Percentiles rank a stretch among this genome's conserved stretches.
Evolutionary conservation across 2,329 filamentous ascomycete species (phyloP).

Genomic region (Bipolaris gigantea): DNA sequence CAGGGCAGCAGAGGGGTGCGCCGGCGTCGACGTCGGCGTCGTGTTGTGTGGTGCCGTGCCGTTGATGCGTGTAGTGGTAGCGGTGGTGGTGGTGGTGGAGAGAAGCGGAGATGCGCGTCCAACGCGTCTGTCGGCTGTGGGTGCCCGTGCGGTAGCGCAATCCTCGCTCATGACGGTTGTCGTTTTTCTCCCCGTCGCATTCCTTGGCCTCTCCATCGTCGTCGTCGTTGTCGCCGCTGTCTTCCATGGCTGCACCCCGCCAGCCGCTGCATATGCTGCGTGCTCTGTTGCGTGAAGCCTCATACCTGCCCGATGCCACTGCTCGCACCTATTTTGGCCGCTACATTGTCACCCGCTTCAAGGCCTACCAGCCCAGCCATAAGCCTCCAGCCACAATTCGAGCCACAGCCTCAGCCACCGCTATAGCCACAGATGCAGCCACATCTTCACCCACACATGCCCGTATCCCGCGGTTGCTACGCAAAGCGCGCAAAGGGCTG

Average conservation of each 20-base stretch:
- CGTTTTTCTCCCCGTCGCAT: no score
- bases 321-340: slow-evolving; percentile 55
- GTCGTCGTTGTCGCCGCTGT: background rate
- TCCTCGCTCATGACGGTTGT: no score
- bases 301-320: slow-evolving; percentile 62
- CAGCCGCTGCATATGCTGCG: slow-evolving; percentile 54
- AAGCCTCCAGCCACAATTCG: slow-evolving; percentile 2
- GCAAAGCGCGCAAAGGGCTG: slow-evolving; percentile 41
- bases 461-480: slow-evolving; percentile 25
- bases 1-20: slow-evolving; percentile 15
- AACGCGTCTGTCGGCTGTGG: slow-evolving; percentile 24
- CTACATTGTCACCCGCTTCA: slow-evolving; percentile 55
- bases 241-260: slow-evolving; percentile 18
- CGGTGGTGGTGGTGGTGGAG: slow-evolving; percentile 21
- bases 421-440: slow-evolving; percentile 18
- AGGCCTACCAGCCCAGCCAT: slow-evolving; percentile 44
- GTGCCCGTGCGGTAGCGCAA: slow-evolving; percentile 20
- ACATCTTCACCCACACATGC: slow-evolving; percentile 24
- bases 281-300: slow-evolving; percentile 59
- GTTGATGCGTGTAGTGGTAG: slow-evolving; percentile 17
- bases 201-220: background rate
- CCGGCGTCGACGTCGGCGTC: no score
- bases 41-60: background rate
- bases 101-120: slow-evolving; percentile 27
- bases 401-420: no score